These are phyloP conservation scores for Rauvolfia tetraphylla DNA, from an alignment of 257 asterid genomes.

Conservation along the genomic window DNA sequence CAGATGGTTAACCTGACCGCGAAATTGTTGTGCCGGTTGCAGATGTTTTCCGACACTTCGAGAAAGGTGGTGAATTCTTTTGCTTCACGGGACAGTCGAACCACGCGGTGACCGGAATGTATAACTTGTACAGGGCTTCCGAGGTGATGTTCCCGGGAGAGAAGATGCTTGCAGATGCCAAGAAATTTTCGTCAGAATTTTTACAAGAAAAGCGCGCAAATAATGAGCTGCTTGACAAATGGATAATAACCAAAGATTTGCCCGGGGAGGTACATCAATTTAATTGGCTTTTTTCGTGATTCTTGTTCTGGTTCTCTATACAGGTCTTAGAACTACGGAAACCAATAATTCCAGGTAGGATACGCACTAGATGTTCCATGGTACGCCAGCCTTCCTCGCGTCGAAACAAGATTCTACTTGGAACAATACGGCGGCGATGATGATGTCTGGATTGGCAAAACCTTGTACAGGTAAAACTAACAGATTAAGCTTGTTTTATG, in stretches of 20 bases:
- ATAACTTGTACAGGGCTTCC: slow-evolving; percentile 75
- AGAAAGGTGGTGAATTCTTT: slow-evolving; percentile 67
- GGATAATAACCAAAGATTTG: slow-evolving; percentile 89
- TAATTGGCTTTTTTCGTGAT: background rate
- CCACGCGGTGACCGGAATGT: slow-evolving; percentile 93
- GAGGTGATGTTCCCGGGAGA: slow-evolving; percentile 71
- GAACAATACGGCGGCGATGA: slow-evolving; percentile 82
- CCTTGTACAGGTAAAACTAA: slow-evolving; percentile 61
- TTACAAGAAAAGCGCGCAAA: slow-evolving; percentile 45
- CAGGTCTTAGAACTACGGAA: too few species aligned
- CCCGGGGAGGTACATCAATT: slow-evolving; percentile 71
- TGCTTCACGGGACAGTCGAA: slow-evolving; percentile 76
- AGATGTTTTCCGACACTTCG: slow-evolving; percentile 70
- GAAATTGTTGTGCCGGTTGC: background rate
- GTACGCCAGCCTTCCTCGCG: slow-evolving; percentile 71
- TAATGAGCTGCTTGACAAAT: slow-evolving; percentile 67
- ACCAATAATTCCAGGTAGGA: slow-evolving; percentile 44
- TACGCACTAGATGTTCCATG: slow-evolving; percentile 76
- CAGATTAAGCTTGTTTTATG: too few species aligned
- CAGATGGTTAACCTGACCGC: background rate
- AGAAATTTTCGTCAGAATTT: slow-evolving; percentile 40
- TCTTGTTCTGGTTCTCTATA: background rate
- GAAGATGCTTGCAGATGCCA: slow-evolving; percentile 42
- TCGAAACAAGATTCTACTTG: slow-evolving; percentile 67
- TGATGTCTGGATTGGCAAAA: slow-evolving; percentile 98